These are phyloP conservation scores for Leccinum boreale DNA, from an alignment of 768 basidiomycete species.

Conservation along the genomic window DNA sequence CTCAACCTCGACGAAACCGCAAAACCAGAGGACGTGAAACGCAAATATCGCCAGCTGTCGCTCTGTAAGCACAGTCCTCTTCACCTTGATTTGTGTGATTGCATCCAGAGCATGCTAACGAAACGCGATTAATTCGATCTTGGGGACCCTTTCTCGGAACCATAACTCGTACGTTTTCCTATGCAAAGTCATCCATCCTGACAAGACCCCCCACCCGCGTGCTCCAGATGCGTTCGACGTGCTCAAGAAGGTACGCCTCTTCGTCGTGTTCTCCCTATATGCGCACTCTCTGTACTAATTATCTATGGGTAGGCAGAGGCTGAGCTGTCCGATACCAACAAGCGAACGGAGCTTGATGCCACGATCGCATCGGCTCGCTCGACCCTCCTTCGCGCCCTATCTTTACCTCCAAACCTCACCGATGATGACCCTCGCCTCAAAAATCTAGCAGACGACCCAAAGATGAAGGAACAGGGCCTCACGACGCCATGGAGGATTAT, in stretches of 20 bases:
- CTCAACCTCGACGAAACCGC: conserved; percentile 72
- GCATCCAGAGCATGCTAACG: conserved; percentile 21
- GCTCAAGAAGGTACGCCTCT: conserved; percentile 73
- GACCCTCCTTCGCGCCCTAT: conserved; percentile 58
- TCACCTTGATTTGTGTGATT: not conserved
- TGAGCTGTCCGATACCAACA: conserved; percentile 73
- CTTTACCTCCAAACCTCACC: conserved; percentile 56
- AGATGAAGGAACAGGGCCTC: conserved; percentile 27
- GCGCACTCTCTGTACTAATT: not conserved
- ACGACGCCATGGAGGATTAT: conserved; percentile 64
- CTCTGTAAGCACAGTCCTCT: conserved; percentile 55
- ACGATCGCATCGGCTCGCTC: conserved; percentile 72
- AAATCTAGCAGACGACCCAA: conserved; percentile 38
- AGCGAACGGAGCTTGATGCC: conserved; percentile 80
- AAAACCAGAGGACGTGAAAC: conserved; percentile 83
- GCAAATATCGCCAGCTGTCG: conserved; percentile 80
- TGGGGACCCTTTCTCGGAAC: not conserved
- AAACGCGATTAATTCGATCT: conserved; percentile 6
- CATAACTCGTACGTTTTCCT: conserved; percentile 39
- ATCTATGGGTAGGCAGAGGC: conserved; percentile 63
- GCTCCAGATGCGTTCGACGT: conserved; percentile 93
- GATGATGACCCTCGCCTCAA: conserved; percentile 59
- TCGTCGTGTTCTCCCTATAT: not conserved
- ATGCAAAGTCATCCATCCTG: conserved; percentile 90
- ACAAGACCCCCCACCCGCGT: conserved; percentile 86